These are phyloP conservation scores for Dactylellina drechsleri DNA, from an alignment of 2,329 filamentous ascomycete genomes.

Conservation along the genomic window DNA sequence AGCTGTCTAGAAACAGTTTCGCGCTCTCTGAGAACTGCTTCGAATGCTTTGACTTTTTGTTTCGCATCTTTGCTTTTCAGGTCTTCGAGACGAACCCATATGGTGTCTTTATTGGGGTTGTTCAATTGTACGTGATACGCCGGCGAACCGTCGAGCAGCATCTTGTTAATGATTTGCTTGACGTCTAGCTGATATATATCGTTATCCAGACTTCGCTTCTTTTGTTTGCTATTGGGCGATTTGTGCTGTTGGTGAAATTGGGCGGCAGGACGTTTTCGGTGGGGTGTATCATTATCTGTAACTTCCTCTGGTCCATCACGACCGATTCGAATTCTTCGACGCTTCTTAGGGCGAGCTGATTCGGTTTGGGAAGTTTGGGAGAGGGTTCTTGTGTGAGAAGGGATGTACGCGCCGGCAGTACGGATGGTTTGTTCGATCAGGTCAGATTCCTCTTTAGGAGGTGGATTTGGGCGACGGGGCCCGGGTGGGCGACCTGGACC, in stretches of 20 bases:
- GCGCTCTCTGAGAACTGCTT: constrained; percentile 17
- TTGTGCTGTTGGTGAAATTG: constrained; percentile 3
- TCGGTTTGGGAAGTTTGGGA: constrained; percentile 3
- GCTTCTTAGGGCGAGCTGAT: constrained; percentile 44
- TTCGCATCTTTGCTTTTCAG: constrained; percentile 17
- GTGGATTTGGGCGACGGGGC: not conserved
- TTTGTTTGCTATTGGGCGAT: not conserved
- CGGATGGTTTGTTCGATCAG: constrained; percentile 39
- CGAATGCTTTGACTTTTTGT: constrained; percentile 36
- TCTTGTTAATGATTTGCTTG: constrained; percentile 35
- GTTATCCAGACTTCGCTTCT: not conserved
- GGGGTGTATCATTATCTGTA: not conserved
- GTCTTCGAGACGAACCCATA: constrained; percentile 45
- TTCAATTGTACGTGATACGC: constrained; percentile 34
- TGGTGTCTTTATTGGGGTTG: constrained; percentile 1
- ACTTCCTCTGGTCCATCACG: constrained; percentile 30
- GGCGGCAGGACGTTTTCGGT: not conserved
- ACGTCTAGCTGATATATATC: constrained; percentile 17
- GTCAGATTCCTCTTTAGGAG: constrained; percentile 37
- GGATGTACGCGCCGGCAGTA: constrained; percentile 28
- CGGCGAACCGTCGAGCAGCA: constrained; percentile 41
- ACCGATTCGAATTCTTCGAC: constrained; percentile 35
- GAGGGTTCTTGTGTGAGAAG: constrained; percentile 28
- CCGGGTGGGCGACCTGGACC: constrained; percentile 32
- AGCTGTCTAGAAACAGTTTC: constrained; percentile 15